A percentile compares a stretch with the other conserved stretches of the same genome.
phyloP scores from a whole-genome alignment of 1,139 yeast species.

The Yamadazyma sp. region DNA sequence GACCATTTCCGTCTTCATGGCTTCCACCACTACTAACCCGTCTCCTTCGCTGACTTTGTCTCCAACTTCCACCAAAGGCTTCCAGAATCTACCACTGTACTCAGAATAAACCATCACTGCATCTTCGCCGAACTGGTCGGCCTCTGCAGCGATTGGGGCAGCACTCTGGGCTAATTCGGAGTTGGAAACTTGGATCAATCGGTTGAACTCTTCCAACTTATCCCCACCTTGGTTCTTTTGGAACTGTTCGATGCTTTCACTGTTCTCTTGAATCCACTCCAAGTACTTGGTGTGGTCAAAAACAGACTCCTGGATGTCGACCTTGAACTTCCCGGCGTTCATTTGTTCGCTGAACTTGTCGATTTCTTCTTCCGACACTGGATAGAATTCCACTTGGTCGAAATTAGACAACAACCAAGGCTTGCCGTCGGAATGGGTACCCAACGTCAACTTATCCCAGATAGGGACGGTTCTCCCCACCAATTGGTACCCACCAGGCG shows the following conservation, averaged over 20 bases:
- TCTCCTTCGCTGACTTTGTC: constrained; percentile 73
- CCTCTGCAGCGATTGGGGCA: constrained; percentile 41
- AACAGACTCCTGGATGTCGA: constrained; percentile 71
- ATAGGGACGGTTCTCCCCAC: constrained; percentile 96
- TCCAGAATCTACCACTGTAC: constrained; percentile 96
- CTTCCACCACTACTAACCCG: constrained; percentile 86
- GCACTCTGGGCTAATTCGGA: constrained; percentile 64
- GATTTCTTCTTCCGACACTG: constrained; percentile 81
- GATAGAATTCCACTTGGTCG: constrained; percentile 92
- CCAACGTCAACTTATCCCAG: constrained; percentile 91
- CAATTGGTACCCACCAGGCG: constrained; percentile 97
- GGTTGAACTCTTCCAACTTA: constrained; percentile 79
- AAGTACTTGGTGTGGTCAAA: constrained; percentile 82
- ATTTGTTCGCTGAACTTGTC: constrained; percentile 72
- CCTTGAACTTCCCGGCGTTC: constrained; percentile 75
- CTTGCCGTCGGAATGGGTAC: constrained; percentile 55
- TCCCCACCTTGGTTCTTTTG: constrained; percentile 71
- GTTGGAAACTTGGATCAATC: constrained; percentile 79
- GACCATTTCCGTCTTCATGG: constrained; percentile 97
- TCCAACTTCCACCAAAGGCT: constrained; percentile 80
- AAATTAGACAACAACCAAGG: constrained; percentile 93
- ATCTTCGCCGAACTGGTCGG: constrained; percentile 59
- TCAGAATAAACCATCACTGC: constrained; percentile 89
- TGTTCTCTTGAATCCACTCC: constrained; percentile 74
- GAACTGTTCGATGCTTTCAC: constrained; percentile 70